These are phyloP conservation scores for Magnolia officinalis DNA, from an alignment of 164 flowering plant species.

Conservation along the genomic window DNA sequence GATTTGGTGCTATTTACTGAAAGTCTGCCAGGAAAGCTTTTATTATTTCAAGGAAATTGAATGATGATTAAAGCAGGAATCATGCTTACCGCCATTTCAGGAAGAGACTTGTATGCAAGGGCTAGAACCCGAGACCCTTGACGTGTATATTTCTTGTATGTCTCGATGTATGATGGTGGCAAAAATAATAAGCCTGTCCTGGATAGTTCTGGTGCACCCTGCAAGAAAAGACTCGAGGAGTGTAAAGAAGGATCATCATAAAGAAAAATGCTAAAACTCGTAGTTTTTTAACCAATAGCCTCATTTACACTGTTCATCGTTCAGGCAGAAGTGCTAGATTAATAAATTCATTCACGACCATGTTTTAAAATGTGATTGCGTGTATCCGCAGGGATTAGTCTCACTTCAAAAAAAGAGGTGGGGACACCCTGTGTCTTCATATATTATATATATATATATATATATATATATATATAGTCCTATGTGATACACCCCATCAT, in stretches of 20 bases:
- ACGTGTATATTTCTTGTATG: slow-evolving; percentile 89
- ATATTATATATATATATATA: too few relatives aligned
- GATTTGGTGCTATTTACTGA: too few relatives aligned
- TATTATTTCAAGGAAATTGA: too few relatives aligned
- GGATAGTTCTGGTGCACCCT: slow-evolving; percentile 99
- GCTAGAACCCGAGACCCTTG: slow-evolving; percentile 98
- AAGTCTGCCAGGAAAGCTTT: too few relatives aligned
- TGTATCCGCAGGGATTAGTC: too few relatives aligned
- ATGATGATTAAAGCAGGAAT: background rate
- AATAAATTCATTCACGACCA: background rate
- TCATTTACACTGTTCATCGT: background rate
- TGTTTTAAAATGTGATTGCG: too few relatives aligned
- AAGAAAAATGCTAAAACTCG: background rate
- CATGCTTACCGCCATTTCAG: slow-evolving; percentile 84
- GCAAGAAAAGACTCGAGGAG: slow-evolving; percentile 14
- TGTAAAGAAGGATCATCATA: background rate
- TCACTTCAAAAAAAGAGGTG: too few relatives aligned
- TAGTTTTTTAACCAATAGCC: background rate
- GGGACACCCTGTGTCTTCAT: too few relatives aligned
- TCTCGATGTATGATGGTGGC: slow-evolving; percentile 70
- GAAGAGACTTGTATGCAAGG: slow-evolving; percentile 84
- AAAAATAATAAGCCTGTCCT: slow-evolving; percentile 67
- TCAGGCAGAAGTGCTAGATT: background rate
- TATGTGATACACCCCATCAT: too few relatives aligned
- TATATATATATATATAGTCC: too few relatives aligned